Conservation (phyloP, 1,284 basidiomycete species). For the Leucoagaricus sp. region DNA sequence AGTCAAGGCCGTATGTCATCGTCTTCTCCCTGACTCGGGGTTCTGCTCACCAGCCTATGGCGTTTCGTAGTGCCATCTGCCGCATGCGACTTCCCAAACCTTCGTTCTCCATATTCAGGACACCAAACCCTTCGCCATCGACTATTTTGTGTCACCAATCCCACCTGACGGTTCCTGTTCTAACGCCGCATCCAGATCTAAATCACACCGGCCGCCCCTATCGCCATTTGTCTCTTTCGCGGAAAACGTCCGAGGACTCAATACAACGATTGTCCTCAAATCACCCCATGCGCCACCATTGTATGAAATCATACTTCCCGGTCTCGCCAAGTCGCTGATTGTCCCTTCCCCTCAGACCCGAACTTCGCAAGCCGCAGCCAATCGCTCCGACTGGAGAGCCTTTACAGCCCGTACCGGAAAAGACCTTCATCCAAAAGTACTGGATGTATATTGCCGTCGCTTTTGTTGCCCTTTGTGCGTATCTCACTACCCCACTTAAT, state of each 20-base stretch:
- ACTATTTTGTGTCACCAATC: conserved; percentile 69
- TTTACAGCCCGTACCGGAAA: conserved; percentile 62
- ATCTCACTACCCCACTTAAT: neutral
- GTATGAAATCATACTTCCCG: conserved; percentile 40
- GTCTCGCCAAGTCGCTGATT: conserved; percentile 6
- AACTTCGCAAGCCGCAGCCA: conserved; percentile 64
- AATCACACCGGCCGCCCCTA: conserved; percentile 10
- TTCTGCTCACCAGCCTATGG: conserved; percentile 21
- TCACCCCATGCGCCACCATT: conserved; percentile 53
- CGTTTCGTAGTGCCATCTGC: conserved; percentile 57
- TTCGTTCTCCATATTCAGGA: conserved; percentile 56
- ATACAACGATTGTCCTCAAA: conserved; percentile 56
- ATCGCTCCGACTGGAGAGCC: conserved; percentile 68
- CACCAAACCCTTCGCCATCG: conserved; percentile 57
- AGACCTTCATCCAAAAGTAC: conserved; percentile 85
- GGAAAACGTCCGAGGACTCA: conserved; percentile 29
- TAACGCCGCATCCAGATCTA: conserved; percentile 32
- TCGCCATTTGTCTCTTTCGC: conserved; percentile 4
- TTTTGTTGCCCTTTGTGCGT: conserved; percentile 62
- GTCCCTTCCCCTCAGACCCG: conserved; percentile 47
- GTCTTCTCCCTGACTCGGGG: conserved; percentile 16
- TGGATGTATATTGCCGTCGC: conserved; percentile 78
- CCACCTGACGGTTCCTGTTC: conserved; percentile 69
- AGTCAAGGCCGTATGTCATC: conserved; percentile 65
- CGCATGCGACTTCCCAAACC: conserved; percentile 49